phyloP scores from a whole-genome alignment of 2,329 filamentous ascomycete species.

The Ascochyta viciae-villosae region DNA sequence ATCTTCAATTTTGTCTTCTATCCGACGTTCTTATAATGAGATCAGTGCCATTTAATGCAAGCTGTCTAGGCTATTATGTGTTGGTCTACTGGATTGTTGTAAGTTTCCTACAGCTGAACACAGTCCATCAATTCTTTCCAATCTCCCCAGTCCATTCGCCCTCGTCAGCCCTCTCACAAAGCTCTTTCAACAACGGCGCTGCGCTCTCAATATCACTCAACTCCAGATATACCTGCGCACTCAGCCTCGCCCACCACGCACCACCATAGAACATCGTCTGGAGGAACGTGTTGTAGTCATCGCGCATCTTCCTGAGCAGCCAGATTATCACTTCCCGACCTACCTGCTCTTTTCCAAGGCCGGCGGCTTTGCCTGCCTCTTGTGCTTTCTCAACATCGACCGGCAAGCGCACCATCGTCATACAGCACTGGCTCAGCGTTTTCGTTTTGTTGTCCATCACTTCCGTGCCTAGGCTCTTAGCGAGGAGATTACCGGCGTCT shows the following conservation, averaged over 20 bases:
- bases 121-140: neutral
- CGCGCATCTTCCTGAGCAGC: conserved; percentile 52
- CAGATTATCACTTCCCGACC: conserved; percentile 47
- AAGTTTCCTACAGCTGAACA: neutral
- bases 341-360: conserved; percentile 28
- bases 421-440: conserved; percentile 70
- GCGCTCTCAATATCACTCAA: conserved; percentile 77
- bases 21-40: no score
- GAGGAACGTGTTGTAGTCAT: conserved; percentile 75
- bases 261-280: conserved; percentile 67
- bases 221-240: conserved; percentile 85
- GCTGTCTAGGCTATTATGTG: no score
- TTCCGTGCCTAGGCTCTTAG: conserved; percentile 70
- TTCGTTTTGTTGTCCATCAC: conserved; percentile 71
- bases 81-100: no score
- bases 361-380: conserved; percentile 22
- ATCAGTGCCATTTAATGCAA: no score
- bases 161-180: conserved; percentile 61
- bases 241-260: conserved; percentile 74
- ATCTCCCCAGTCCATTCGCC: conserved; percentile 47
- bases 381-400: conserved; percentile 54
- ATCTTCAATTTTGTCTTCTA: no score
- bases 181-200: conserved; percentile 63
- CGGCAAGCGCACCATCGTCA: conserved; percentile 78
- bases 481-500: conserved; percentile 67